Percentiles rank a stretch among this genome's conserved stretches.
These are phyloP conservation scores for Strigomonas culicis DNA, from an alignment of 208 protist genomes.

Conservation along the genomic window DNA sequence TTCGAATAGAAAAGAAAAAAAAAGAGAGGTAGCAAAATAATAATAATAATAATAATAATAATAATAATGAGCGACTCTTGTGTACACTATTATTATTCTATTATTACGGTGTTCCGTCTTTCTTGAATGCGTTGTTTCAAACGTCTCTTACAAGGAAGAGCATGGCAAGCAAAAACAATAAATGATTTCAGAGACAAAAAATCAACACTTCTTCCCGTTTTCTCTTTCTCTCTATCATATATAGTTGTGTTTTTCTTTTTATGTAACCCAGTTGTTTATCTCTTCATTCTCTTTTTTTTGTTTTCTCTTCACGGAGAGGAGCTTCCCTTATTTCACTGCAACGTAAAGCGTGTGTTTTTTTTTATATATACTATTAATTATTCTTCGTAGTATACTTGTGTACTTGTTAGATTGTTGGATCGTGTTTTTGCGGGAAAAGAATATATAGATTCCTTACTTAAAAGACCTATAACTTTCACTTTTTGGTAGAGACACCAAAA, in stretches of 20 bases:
- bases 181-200: not conserved
- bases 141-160: not conserved
- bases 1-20: slow-evolving; percentile 1
- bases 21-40: not conserved
- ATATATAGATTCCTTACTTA: too few relatives aligned
- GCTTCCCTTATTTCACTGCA: too few relatives aligned
- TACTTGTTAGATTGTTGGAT: too few relatives aligned
- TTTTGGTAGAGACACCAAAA: too few relatives aligned
- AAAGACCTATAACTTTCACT: too few relatives aligned
- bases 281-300: not conserved
- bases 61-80: not conserved
- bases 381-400: too few relatives aligned
- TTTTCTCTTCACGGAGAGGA: too few relatives aligned
- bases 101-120: not conserved
- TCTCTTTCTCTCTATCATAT: not conserved
- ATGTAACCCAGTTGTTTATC: not conserved
- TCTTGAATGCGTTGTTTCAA: not conserved
- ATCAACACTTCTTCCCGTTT: not conserved
- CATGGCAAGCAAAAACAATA: not conserved
- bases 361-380: too few relatives aligned
- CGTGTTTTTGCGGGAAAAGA: too few relatives aligned
- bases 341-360: too few relatives aligned
- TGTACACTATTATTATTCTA: not conserved
- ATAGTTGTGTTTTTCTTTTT: not conserved
- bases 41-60: not conserved